These are phyloP conservation scores for Brassica nigra DNA, from an alignment of 345 rosid species.

Conservation along the genomic window DNA sequence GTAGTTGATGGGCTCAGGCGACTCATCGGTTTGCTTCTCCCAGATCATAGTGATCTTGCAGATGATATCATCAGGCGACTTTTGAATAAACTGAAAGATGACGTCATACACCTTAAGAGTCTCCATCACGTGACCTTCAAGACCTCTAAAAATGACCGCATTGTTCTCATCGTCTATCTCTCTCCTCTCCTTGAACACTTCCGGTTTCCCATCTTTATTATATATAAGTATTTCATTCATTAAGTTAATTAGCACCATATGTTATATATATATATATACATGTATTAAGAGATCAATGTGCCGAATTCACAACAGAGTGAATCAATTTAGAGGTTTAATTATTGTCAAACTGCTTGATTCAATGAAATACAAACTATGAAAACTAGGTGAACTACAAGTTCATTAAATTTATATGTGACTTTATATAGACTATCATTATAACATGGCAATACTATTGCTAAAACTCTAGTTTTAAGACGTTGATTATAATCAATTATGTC, in stretches of 20 bases:
- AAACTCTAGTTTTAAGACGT: background rate
- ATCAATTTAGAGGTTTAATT: background rate
- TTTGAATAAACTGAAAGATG: conserved; percentile 37
- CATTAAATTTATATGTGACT: background rate
- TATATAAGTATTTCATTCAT: background rate
- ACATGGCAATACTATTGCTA: background rate
- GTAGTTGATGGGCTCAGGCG: conserved; percentile 42
- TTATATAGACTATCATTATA: background rate
- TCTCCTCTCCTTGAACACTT: conserved; percentile 41
- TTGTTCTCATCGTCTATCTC: conserved; percentile 40
- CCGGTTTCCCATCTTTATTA: conserved; percentile 37
- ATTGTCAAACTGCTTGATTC: background rate
- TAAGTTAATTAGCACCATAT: background rate
- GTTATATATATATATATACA: background rate
- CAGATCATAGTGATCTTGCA: conserved; percentile 43
- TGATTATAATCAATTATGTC: background rate
- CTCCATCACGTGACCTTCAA: conserved; percentile 42
- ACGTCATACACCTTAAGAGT: conserved; percentile 37
- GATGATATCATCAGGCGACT: conserved; percentile 26
- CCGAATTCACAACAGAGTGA: background rate
- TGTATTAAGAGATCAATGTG: background rate
- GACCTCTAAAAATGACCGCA: conserved; percentile 34
- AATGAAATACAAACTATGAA: background rate
- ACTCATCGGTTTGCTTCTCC: conserved; percentile 38
- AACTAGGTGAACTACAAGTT: background rate